Evolutionary conservation across 768 basidiomycete genomes (phyloP).

Genomic region (Boletales sp.): DNA sequence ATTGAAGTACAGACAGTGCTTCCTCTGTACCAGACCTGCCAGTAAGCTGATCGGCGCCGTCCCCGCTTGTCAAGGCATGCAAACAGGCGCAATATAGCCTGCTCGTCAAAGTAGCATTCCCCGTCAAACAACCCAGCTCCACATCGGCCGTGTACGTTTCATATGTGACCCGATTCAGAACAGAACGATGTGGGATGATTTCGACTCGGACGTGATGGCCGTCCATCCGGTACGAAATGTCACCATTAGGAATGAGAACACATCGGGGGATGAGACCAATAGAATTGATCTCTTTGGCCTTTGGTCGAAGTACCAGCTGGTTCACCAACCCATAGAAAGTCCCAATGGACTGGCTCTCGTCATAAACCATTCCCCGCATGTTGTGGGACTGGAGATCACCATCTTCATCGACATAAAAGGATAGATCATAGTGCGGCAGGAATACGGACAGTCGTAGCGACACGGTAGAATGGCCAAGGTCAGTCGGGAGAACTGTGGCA

Average conservation of each 20-base stretch:
- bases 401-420: constrained; percentile 33
- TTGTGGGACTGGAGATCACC: constrained; percentile 37
- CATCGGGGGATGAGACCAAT: constrained; percentile 1
- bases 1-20: constrained; percentile 37
- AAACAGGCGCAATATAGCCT: constrained; percentile 38
- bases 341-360: constrained; percentile 36
- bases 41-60: constrained; percentile 41
- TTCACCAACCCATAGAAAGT: constrained; percentile 42
- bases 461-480: background rate
- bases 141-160: constrained; percentile 30
- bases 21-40: constrained; percentile 42
- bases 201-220: constrained; percentile 11
- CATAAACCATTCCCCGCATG: constrained; percentile 38
- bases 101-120: constrained; percentile 19
- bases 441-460: constrained; percentile 20
- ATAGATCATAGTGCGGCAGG: constrained; percentile 38
- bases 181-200: background rate
- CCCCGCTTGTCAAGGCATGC: constrained; percentile 41
- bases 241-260: constrained; percentile 39
- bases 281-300: background rate
- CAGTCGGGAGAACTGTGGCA: constrained; percentile 2
- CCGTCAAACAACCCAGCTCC: constrained; percentile 26
- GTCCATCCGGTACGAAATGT: constrained; percentile 1
- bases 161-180: constrained; percentile 11
- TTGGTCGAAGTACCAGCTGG: constrained; percentile 36